phyloP scores from a whole-genome alignment of 768 basidiomycete genomes.

The Serendipita sp. region DNA sequence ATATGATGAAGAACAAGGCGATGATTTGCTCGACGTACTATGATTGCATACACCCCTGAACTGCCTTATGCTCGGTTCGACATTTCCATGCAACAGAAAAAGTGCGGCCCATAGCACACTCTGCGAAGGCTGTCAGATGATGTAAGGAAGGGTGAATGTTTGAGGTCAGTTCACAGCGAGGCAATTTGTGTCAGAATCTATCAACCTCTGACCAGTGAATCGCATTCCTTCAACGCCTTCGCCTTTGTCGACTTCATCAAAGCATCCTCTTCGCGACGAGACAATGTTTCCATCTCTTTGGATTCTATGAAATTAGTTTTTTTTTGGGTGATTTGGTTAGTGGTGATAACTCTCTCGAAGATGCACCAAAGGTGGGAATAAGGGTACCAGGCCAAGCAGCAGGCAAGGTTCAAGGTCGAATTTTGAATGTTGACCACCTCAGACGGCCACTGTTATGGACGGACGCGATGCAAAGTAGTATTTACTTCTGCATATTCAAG shows the following conservation, averaged over 20 bases:
- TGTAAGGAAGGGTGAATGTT: neutral
- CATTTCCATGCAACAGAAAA: conserved; percentile 80
- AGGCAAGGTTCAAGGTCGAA: neutral
- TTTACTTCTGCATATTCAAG: no score
- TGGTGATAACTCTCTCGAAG: neutral
- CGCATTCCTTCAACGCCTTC: conserved; percentile 62
- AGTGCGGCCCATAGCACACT: conserved; percentile 66
- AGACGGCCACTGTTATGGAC: neutral
- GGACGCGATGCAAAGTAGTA: neutral
- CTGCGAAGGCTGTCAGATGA: conserved; percentile 50
- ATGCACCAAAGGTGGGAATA: neutral
- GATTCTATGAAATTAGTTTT: neutral
- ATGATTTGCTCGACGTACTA: conserved; percentile 29
- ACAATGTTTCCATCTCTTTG: conserved; percentile 56
- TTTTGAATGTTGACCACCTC: neutral
- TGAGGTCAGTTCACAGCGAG: conserved; percentile 4
- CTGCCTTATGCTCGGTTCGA: conserved; percentile 41
- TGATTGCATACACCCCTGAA: conserved; percentile 66
- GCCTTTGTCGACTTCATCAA: conserved; percentile 69
- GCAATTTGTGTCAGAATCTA: no score
- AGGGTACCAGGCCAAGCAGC: neutral
- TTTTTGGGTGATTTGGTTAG: neutral
- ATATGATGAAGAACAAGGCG: neutral
- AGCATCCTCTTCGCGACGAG: conserved; percentile 75
- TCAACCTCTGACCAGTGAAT: conserved; percentile 53